Evolutionary conservation across 805 yeast genomes (phyloP), one percentile per base, ranked within the genome.

Genomic region (Candida schatavii): DNA sequence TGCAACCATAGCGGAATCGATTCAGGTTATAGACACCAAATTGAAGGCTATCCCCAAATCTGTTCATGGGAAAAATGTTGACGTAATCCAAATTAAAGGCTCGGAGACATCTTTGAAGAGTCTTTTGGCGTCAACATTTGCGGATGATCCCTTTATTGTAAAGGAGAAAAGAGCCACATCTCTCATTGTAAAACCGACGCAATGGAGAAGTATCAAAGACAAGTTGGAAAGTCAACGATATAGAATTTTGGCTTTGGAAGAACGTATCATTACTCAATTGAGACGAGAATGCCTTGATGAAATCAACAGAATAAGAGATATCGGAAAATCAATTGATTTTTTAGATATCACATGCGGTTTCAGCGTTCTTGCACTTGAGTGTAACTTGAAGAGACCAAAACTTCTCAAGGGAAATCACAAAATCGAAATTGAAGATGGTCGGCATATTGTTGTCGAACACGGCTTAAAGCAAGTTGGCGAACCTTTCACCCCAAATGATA

Each of bases 401-500:
- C 64, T 91, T 18, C 74, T 75, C 25, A 62, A 74, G 2, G 65
- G 77, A 2, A 65, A 71, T 0, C n/a, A n/a, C n/a, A 63, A 56
- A 15, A 66, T 84, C 3, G 66, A 73, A 0, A 75, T 89, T 7
- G 54, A 55, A 1, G 75, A 70, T 1, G 98, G 98, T 0, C 69
- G 97, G 23, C 98, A 93, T 59, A 56, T 87, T 11, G 89, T 88
- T 13, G 98, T 91, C 2, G 97, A 91, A 55, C 77, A 81, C 26
- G 87, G 88, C 1, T 64, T 86, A 41, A 71, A 65, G 35, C 57
- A 65, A 1, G 63, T 65, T 19, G 77, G 82, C 1, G 62, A 56
- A 13, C 65, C 69, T 42, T 84, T 83, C 46, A 56, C 56, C 55
- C 73, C 49, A 29, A 80, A 46, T 72, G 57, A 65, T 46, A 64